These are phyloP conservation scores for Malus hybrid DNA, from an alignment of 331 rosid species.

Conservation along the genomic window DNA sequence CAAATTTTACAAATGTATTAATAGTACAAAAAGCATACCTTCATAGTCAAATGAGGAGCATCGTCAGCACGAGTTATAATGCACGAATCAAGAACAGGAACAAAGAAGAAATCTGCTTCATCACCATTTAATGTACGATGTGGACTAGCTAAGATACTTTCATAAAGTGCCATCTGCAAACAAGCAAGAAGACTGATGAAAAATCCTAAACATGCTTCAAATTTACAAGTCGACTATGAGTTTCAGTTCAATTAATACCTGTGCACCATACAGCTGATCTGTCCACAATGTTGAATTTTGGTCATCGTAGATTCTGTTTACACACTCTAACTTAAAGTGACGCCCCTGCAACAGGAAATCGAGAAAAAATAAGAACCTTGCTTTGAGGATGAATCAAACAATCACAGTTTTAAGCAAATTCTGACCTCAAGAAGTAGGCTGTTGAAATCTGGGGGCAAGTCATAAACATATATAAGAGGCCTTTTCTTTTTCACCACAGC, in stretches of 20 bases:
- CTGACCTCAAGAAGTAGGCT: conserved; percentile 85
- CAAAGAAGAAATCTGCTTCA: conserved; percentile 89
- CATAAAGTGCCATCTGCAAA: conserved; percentile 73
- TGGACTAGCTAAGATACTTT: conserved; percentile 75
- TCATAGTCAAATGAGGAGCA: conserved; percentile 76
- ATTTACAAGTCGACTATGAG: background rate
- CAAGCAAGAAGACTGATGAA: conserved; percentile 9
- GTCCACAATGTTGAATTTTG: conserved; percentile 68
- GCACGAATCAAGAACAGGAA: conserved; percentile 90
- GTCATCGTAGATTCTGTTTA: conserved; percentile 60
- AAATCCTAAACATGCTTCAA: background rate
- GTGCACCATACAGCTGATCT: conserved; percentile 68
- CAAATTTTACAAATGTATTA: background rate
- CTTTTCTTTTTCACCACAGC: conserved; percentile 67
- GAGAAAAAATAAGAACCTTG: conserved; percentile 11
- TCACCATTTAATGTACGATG: conserved; percentile 81
- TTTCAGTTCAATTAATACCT: conserved; percentile 41
- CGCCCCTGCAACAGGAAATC: conserved; percentile 58
- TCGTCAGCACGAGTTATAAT: conserved; percentile 83
- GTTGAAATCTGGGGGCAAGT: conserved; percentile 80
- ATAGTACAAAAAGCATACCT: conserved; percentile 32
- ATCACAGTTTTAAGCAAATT: conserved; percentile 18
- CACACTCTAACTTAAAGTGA: conserved; percentile 76
- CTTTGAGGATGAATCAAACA: conserved; percentile 13
- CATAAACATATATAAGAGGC: conserved; percentile 86